Base-by-base conservation (phyloP, 1,284 basidiomycete species). In the Coniferiporia sulphurascens region DNA sequence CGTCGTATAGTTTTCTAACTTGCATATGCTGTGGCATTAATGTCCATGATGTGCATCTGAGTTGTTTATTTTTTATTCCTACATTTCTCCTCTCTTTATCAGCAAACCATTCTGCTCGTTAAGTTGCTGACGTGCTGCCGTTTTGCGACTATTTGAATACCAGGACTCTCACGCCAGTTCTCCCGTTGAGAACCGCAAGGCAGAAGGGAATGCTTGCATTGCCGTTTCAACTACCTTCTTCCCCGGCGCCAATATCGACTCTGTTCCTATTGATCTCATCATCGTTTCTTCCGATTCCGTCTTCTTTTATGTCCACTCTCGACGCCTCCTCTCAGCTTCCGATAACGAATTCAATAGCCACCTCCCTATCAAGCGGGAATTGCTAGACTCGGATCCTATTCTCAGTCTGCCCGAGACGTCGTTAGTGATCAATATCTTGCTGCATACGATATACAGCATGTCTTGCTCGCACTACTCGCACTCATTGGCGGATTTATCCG, bases 151-250 rank as follows among this genome's bases (percentile, higher is more conserved):
- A 15, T 45, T 19, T 19, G 3, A 52, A 43, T 44, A 9, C 22
- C 49, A 75, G 74, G 63, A 56, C 19, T 74, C 74, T 0, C 59
- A 68, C 45, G 60, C 65, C 17, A 68, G 68, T 45, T 71, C 77
- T 0, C 70, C 74, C 4, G 71, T 74, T 61, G 48, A 71, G 71
- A 58, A 59, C 32, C 35, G 43, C 5, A 58, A 52, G 12, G 27
- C 46, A 41, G 63, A 73, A 66, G 74, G 72, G 36, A 73, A 71
- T 55, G 68, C 74, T 5, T 71, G 87, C 56, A 84, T 91, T 61
- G 89, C 87, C 1, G 83, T 91, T 45, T 90, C 89, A 13, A 91
- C 89, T 19, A 87, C 87, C 0, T 91, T 91, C 72, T 86, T 80
- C 68, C 87, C 88, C 2, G 82, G 79, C 35, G 83, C 87, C 7